These are phyloP conservation scores for Podospora fimiseda DNA, from an alignment of 495 filamentous ascomycete genomes.

Conservation along the genomic window DNA sequence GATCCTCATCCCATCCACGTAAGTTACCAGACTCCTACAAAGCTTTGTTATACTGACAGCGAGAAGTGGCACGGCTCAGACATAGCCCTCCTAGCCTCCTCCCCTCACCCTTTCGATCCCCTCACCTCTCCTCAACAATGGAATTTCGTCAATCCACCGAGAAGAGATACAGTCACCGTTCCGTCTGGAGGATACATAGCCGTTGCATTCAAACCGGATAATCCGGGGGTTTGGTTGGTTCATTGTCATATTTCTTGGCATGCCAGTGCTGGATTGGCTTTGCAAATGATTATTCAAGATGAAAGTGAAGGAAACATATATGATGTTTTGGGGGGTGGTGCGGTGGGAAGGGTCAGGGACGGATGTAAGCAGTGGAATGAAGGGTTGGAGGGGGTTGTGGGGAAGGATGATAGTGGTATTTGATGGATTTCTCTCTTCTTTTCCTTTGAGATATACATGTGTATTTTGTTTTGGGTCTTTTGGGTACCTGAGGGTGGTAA, in stretches of 20 bases:
- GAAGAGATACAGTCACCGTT: slow-evolving; percentile 36
- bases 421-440: too few relatives aligned
- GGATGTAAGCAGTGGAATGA: not conserved
- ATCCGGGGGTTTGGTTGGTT: slow-evolving; percentile 42
- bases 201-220: slow-evolving; percentile 43
- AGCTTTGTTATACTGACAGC: slow-evolving; percentile 30
- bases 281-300: slow-evolving; percentile 3
- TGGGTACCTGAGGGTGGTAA: too few relatives aligned
- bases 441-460: too few relatives aligned
- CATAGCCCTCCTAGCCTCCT: slow-evolving; percentile 51
- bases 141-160: slow-evolving; percentile 32
- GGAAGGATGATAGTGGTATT: slow-evolving; percentile 1
- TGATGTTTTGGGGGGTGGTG: not conserved
- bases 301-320: not conserved
- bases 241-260: slow-evolving; percentile 51
- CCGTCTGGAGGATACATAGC: slow-evolving; percentile 30
- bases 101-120: slow-evolving; percentile 27
- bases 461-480: too few relatives aligned
- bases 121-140: slow-evolving; percentile 18
- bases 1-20: not conserved
- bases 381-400: not conserved
- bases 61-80: slow-evolving; percentile 56
- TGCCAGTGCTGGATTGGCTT: slow-evolving; percentile 13
- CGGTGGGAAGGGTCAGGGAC: not conserved
- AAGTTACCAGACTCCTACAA: not conserved